Conservation (phyloP, 768 basidiomycete genomes). For the Lanmaoa rubissima region DNA sequence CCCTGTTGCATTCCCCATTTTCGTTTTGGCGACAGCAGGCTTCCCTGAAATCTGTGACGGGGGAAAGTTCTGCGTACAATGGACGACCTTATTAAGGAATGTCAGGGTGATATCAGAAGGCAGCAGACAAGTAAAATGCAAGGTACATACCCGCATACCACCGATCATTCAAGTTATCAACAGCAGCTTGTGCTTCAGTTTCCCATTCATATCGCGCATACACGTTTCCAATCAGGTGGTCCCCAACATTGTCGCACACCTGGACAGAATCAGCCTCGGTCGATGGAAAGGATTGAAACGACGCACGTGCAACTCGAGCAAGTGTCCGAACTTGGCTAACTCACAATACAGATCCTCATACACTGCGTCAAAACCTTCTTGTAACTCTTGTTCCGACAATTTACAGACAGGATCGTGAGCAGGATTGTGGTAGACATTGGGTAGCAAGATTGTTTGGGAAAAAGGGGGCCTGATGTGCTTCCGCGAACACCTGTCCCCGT, state of each 20-base stretch:
- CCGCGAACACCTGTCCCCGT: conserved; percentile 96
- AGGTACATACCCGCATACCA: conserved; percentile 88
- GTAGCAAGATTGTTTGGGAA: conserved; percentile 93
- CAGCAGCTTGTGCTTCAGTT: conserved; percentile 91
- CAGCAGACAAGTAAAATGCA: not conserved
- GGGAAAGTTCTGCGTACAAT: conserved; percentile 94
- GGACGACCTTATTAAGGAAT: conserved; percentile 68
- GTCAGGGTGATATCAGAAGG: conserved; percentile 4
- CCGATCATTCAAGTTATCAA: conserved; percentile 89
- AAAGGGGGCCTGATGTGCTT: conserved; percentile 98
- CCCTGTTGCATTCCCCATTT: conserved; percentile 96
- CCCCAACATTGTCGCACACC: conserved; percentile 99
- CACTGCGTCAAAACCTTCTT: conserved; percentile 91
- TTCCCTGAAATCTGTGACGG: conserved; percentile 98
- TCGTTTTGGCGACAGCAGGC: conserved; percentile 99
- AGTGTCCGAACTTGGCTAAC: conserved; percentile 90
- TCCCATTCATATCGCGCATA: conserved; percentile 99
- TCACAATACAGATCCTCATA: conserved; percentile 96
- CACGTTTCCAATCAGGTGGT: conserved; percentile 96
- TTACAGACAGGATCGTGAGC: conserved; percentile 91
- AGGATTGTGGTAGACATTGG: conserved; percentile 98
- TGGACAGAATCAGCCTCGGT: conserved; percentile 24
- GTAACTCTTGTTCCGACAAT: conserved; percentile 80
- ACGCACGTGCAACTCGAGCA: conserved; percentile 91
- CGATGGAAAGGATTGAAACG: not conserved